Evolutionary conservation across 495 filamentous ascomycete genomes (phyloP), one percentile per base, ranked within the genome.

Genomic region (Daldinia bambusicola): DNA sequence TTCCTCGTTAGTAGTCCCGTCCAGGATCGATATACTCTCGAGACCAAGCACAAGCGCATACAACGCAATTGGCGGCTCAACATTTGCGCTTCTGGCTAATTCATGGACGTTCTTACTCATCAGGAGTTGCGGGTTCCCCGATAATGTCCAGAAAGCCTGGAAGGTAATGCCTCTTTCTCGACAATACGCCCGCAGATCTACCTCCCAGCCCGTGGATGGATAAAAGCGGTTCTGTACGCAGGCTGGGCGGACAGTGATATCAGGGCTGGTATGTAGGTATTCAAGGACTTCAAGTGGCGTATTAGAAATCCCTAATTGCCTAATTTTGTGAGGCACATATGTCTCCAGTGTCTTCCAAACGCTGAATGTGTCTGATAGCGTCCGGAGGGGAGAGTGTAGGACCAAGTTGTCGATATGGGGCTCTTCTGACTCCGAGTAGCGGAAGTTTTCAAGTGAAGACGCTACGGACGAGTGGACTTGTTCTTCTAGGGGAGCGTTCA

Each of bases 131-230:
- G 66, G 67, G 69, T 95, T 95, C 0, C 86, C 93, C 0, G 88
- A 91, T 75, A 95, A 74, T 1, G 90, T 93, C 92, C 92, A 93
- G 79, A 93, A 95, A 20, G 87, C 84, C 76, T 95, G 91, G 74
- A 93, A 95, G 14, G 84, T 74, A 40, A 92, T 88, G 26, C 80
- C 81, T 6, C 85, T 78, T 37, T 86, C 83, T 13, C 81, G 78
- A 72, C 90, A 93, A 75, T 89, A 94, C 0, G 75, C 74, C 9
- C 92, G 85, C 7, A 94, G 68, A 2, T 81, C 76, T 1, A 81
- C 74, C 63, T 95, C 93, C 76, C 86, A 94, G 5, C 75, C 65
- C 4, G 87, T 90, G 1, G 78, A 81, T 2, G 79, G 78, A 63
- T 89, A 86, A 76, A 94, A 92, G 4, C 91, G 86, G 75, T 95